Base-by-base conservation (phyloP, 441 rosid species). In the Aleurites moluccanus region DNA sequence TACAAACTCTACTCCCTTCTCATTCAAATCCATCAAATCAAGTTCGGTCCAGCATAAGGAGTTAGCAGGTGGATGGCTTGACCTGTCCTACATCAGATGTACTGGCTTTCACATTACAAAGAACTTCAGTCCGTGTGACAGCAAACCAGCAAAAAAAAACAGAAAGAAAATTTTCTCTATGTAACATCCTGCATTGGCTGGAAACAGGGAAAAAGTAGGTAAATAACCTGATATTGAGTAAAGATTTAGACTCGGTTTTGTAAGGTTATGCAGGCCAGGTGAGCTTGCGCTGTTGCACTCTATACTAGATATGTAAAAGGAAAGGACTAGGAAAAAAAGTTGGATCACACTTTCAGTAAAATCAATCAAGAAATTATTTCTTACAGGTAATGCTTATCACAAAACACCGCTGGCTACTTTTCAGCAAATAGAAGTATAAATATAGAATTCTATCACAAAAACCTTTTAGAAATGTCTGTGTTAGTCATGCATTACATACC, bases 401-500 rank as follows among this genome's bases (percentile, higher is more conserved):
- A 44, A 61, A 47, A 44, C 10, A 28, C 9, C 21, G 5, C 3
- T 47, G 71, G 56, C 23, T 70, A 53, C 4, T 30, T 70, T 25
- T 10, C 4, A 20, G 44, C 56, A 9, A 60, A 42, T 14, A 59
- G 20, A 7, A 60, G 25, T 42, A 72, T 15, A 15, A 27, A 71
- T 20, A 70, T 16, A 62, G 21, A 27, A 28, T 72, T 45, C 20
- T 47, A 45, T 44, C 13, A 30, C 27, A 62, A 2, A 45, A 61
- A 27, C 40, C 14, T 33, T 62, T 21, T 13, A 47, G 28, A 52
- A 63, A 44, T 45, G 45, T 38, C 73, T 67, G 20, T 16, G 38
- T 72, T 47, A 59, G 27, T 55, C 23, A 53, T 47, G 64, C 9
- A 61, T 68, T 15, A 68, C 91, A 59, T 87, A 88, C 93, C 82